These are phyloP conservation scores for Datisca glomerata DNA, from an alignment of 306 rosid species.

Conservation along the genomic window DNA sequence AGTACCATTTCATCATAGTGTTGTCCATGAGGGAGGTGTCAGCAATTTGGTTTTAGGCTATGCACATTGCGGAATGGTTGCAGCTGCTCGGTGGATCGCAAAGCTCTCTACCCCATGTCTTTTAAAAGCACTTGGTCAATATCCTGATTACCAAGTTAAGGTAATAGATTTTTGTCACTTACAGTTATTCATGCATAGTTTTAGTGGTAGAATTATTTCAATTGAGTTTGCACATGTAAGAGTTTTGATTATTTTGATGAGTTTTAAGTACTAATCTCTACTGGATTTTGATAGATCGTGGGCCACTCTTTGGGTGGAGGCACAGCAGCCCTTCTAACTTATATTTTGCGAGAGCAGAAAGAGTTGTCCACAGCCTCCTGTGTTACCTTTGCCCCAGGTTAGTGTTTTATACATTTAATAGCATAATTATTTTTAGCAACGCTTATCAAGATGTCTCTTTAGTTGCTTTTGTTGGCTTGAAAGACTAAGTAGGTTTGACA, in stretches of 20 bases:
- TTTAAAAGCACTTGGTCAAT: conserved; percentile 42
- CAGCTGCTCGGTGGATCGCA: conserved; percentile 97
- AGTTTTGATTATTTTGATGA: background rate
- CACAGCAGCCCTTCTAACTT: conserved; percentile 88
- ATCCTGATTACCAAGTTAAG: conserved; percentile 64
- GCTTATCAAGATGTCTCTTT: no score
- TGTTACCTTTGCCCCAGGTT: conserved; percentile 95
- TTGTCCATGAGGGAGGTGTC: conserved; percentile 78
- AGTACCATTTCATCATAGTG: conserved; percentile 85
- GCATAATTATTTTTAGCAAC: no score
- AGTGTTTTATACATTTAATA: conserved; percentile 4
- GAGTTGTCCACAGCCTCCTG: conserved; percentile 62
- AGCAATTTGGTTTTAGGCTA: conserved; percentile 81
- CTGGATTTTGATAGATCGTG: conserved; percentile 43
- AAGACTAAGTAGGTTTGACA: conserved; percentile 12
- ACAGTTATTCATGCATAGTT: no score
- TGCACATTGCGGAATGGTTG: conserved; percentile 97
- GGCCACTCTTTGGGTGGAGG: conserved; percentile 99
- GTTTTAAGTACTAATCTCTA: background rate
- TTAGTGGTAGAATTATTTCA: no score
- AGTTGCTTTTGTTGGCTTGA: conserved; percentile 5
- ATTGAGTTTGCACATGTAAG: no score
- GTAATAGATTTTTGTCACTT: no score
- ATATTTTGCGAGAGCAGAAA: conserved; percentile 76
- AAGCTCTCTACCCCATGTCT: conserved; percentile 77